Evolutionary conservation across 371 early-diverging fungal genomes (phyloP).

Genomic region (Modicella reniformis): DNA sequence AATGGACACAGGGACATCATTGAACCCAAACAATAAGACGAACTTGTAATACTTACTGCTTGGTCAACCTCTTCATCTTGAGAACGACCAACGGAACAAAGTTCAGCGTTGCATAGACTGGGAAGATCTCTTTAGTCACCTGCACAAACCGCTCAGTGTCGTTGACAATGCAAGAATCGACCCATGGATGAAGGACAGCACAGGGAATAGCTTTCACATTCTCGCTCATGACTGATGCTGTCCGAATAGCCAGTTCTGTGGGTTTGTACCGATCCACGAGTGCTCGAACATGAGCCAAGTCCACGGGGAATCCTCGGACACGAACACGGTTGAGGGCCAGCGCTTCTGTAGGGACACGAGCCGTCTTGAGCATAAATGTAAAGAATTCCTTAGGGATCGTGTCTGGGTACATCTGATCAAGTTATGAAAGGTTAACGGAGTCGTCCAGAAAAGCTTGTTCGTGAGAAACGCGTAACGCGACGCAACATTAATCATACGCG

Average conservation of each 20-base stretch:
- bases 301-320: conserved; percentile 61
- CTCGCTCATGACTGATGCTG: conserved; percentile 43
- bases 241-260: conserved; percentile 58
- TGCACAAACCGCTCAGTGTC: conserved; percentile 61
- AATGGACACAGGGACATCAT: too few species aligned
- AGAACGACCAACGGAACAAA: conserved; percentile 76
- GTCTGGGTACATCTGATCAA: conserved; percentile 64
- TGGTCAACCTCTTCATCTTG: conserved; percentile 62
- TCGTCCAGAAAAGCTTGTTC: too few species aligned
- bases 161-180: conserved; percentile 62
- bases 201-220: conserved; percentile 49
- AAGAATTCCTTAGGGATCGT: conserved; percentile 76
- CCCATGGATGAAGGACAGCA: conserved; percentile 70
- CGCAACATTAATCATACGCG: too few species aligned
- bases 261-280: conserved; percentile 58
- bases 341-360: conserved; percentile 66
- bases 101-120: conserved; percentile 79
- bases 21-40: neutral
- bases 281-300: conserved; percentile 54
- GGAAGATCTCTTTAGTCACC: conserved; percentile 67
- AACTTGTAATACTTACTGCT: conserved; percentile 58
- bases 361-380: conserved; percentile 72
- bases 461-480: too few species aligned
- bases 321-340: conserved; percentile 63
- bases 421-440: neutral